These are phyloP conservation scores for Cystofilobasidium macerans DNA, from an alignment of 768 basidiomycete genomes.

Conservation along the genomic window DNA sequence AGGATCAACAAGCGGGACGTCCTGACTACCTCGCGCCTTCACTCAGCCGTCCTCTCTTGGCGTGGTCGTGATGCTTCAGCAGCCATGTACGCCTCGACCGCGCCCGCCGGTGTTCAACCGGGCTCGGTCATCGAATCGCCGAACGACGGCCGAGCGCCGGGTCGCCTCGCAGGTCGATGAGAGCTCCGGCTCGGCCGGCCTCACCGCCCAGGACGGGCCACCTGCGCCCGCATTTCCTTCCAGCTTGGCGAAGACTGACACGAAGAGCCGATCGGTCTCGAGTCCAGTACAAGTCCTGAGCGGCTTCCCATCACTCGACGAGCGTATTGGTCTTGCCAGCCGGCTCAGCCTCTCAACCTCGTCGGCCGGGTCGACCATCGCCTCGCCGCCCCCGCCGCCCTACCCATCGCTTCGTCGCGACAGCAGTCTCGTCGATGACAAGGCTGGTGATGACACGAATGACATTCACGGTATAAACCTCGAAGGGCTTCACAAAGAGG, in stretches of 20 bases:
- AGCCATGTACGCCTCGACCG: constrained; percentile 15
- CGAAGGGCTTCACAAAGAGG: neutral
- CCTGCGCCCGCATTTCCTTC: too few species aligned
- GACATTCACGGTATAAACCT: neutral
- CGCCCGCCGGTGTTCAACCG: constrained; percentile 15
- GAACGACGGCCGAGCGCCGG: neutral
- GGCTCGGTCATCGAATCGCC: neutral
- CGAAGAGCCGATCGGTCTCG: neutral
- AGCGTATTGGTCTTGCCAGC: neutral
- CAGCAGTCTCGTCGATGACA: neutral
- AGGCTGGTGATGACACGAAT: neutral
- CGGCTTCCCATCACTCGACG: neutral
- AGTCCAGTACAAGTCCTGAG: neutral
- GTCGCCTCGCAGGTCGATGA: neutral
- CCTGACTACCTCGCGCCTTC: too few species aligned
- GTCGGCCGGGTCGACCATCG: neutral
- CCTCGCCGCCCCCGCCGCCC: neutral
- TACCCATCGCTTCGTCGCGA: neutral
- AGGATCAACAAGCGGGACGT: too few species aligned
- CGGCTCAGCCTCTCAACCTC: neutral
- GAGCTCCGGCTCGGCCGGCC: neutral
- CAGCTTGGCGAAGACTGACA: neutral
- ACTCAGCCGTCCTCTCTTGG: too few species aligned
- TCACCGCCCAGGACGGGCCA: neutral
- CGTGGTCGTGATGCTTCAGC: constrained; percentile 1